phyloP scores from a whole-genome alignment of 192 early-diverging fungal species.

The Gigaspora rosea region DNA sequence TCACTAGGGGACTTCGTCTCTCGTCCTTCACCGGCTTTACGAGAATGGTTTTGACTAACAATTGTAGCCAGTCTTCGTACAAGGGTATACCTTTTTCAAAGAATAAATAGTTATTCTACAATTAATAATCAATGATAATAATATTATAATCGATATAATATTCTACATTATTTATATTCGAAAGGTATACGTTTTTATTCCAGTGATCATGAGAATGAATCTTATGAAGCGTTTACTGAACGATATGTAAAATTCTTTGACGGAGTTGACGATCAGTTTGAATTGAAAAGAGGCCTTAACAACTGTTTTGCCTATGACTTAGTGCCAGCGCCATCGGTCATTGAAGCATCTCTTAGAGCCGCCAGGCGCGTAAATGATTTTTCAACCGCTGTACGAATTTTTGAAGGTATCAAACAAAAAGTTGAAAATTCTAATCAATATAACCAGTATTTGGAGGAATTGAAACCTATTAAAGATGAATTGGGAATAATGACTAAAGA shows the following conservation, averaged over 20 bases:
- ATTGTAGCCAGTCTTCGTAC: not conserved
- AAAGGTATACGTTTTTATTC: conserved; percentile 60
- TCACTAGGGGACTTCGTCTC: no score
- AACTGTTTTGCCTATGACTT: conserved; percentile 97
- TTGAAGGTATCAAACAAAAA: conserved; percentile 94
- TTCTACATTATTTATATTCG: not conserved
- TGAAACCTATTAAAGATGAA: conserved; percentile 85
- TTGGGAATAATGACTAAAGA: conserved; percentile 88
- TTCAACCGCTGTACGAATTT: conserved; percentile 89
- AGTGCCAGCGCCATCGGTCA: conserved; percentile 86
- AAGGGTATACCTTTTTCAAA: not conserved
- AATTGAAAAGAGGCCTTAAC: conserved; percentile 97
- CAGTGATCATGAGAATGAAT: conserved; percentile 65
- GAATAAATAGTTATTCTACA: not conserved
- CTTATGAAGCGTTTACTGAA: conserved; percentile 76
- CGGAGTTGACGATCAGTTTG: conserved; percentile 90
- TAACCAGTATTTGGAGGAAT: conserved; percentile 84
- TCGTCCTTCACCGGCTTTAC: no score
- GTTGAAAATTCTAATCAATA: conserved; percentile 84
- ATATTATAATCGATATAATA: not conserved
- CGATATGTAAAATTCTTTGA: conserved; percentile 84
- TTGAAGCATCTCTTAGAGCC: conserved; percentile 88
- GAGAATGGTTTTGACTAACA: no score
- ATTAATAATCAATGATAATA: no score
- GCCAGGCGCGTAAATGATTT: conserved; percentile 92